A percentile compares a stretch with the other conserved stretches of the same genome.
These are phyloP conservation scores for Ganoderma lucidum DNA, from an alignment of 1,284 basidiomycete species.

Conservation along the genomic window DNA sequence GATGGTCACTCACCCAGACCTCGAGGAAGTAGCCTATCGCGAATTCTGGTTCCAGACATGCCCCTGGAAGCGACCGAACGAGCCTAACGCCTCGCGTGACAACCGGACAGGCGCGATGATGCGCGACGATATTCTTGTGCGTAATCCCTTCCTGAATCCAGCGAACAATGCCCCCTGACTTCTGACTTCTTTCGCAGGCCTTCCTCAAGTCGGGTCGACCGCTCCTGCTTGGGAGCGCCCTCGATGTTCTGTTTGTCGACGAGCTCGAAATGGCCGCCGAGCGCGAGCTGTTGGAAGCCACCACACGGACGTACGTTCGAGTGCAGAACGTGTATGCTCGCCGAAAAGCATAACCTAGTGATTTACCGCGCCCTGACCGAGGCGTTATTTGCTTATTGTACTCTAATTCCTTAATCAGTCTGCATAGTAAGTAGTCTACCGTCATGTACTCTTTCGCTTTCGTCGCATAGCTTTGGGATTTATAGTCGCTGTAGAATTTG, in stretches of 20 bases:
- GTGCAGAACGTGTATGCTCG: conserved; percentile 68
- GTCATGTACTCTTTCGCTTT: conserved; percentile 16
- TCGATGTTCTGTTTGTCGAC: conserved; percentile 59
- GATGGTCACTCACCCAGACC: conserved; percentile 57
- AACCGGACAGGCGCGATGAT: conserved; percentile 46
- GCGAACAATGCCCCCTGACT: too few relatives aligned
- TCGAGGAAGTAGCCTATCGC: conserved; percentile 62
- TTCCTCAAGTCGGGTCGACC: conserved; percentile 73
- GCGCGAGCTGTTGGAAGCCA: conserved; percentile 59
- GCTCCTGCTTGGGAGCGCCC: conserved; percentile 67
- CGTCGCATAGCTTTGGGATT: conserved; percentile 1
- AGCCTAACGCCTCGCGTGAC: conserved; percentile 39
- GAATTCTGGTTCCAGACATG: conserved; percentile 68
- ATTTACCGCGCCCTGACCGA: background rate
- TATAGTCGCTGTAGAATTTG: background rate
- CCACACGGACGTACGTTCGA: conserved; percentile 56
- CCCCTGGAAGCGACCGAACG: conserved; percentile 50
- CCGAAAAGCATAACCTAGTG: conserved; percentile 45
- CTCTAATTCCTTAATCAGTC: conserved; percentile 12
- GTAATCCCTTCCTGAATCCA: conserved; percentile 13
- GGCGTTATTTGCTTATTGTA: conserved; percentile 9
- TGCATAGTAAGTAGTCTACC: conserved; percentile 17
- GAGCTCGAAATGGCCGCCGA: conserved; percentile 58
- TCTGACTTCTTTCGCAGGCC: conserved; percentile 47
- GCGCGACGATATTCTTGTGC: conserved; percentile 54